Evolutionary conservation across 2,329 filamentous ascomycete species (phyloP).

Genomic region (Pezicula neosporulosa): DNA sequence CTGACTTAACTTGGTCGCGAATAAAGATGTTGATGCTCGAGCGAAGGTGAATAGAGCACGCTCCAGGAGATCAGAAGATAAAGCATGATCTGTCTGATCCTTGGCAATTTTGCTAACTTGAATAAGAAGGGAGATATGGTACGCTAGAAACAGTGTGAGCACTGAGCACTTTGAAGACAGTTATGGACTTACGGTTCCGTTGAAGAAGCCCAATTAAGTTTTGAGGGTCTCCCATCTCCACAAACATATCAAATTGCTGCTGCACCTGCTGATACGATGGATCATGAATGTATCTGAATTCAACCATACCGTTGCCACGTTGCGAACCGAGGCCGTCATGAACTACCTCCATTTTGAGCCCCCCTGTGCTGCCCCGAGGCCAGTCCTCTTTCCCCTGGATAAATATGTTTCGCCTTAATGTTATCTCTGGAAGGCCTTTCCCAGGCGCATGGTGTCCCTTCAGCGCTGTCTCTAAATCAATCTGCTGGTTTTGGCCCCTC

Average conservation of each 20-base stretch:
- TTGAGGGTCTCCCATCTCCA: constrained; percentile 82
- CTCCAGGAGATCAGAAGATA: constrained; percentile 84
- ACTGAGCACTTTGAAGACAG: neutral
- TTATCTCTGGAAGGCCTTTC: constrained; percentile 54
- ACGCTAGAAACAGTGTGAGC: constrained; percentile 47
- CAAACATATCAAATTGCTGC: constrained; percentile 69
- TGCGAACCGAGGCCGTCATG: constrained; percentile 31
- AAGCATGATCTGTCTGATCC: constrained; percentile 82
- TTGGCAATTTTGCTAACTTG: constrained; percentile 91
- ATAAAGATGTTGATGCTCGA: constrained; percentile 80
- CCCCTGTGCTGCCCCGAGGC: constrained; percentile 69
- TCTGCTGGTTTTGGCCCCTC: constrained; percentile 37
- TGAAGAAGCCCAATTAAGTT: constrained; percentile 73
- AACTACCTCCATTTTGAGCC: constrained; percentile 75
- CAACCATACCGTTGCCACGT: constrained; percentile 52
- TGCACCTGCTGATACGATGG: constrained; percentile 71
- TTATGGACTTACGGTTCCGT: constrained; percentile 48
- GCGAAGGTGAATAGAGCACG: constrained; percentile 91
- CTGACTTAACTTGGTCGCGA: constrained; percentile 69
- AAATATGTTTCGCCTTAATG: constrained; percentile 61
- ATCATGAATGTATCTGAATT: constrained; percentile 79
- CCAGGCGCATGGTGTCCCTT: constrained; percentile 43
- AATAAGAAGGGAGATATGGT: constrained; percentile 90
- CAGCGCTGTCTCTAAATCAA: constrained; percentile 33
- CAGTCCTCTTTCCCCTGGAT: constrained; percentile 71